Evolutionary conservation across 805 yeast genomes (phyloP).

Genomic region (Metschnikowia sp.): DNA sequence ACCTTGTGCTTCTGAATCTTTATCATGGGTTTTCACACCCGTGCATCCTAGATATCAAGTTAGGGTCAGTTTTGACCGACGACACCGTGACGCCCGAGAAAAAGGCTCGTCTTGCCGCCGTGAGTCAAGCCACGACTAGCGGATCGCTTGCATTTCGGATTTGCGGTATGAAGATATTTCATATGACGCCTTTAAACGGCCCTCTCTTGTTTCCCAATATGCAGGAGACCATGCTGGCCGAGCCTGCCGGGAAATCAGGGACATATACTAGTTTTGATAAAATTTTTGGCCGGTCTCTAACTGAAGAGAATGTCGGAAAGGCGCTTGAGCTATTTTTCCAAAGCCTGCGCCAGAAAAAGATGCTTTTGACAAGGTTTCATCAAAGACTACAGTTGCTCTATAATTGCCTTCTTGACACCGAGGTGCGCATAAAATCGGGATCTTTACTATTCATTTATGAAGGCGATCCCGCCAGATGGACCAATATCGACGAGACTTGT

Average conservation of each 20-base stretch:
- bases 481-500: slow-evolving; percentile 10
- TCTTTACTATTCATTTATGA: slow-evolving; percentile 75
- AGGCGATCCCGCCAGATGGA: slow-evolving; percentile 58
- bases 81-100: slow-evolving; percentile 49
- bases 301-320: slow-evolving; percentile 35
- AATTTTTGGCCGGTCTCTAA: slow-evolving; percentile 63
- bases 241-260: slow-evolving; percentile 25
- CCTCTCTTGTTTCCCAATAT: slow-evolving; percentile 15
- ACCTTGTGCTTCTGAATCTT: slow-evolving; percentile 69
- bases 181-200: slow-evolving; percentile 3
- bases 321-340: slow-evolving; percentile 50
- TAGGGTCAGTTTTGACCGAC: slow-evolving; percentile 74
- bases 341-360: slow-evolving; percentile 25
- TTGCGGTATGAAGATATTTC: slow-evolving; percentile 78
- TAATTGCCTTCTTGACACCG: slow-evolving; percentile 59
- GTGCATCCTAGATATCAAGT: slow-evolving; percentile 75
- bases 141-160: slow-evolving; percentile 73
- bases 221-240: slow-evolving; percentile 16
- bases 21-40: slow-evolving; percentile 62
- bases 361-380: slow-evolving; percentile 40
- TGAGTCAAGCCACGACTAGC: slow-evolving; percentile 72
- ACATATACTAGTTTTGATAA: slow-evolving; percentile 59
- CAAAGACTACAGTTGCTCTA: slow-evolving; percentile 64
- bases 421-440: slow-evolving; percentile 65
- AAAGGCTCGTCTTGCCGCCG: slow-evolving; percentile 54